A percentile compares a stretch with the other conserved stretches of the same genome.
Evolutionary conservation across 345 rosid species (phyloP).

Genomic region (Mercurialis annua): DNA sequence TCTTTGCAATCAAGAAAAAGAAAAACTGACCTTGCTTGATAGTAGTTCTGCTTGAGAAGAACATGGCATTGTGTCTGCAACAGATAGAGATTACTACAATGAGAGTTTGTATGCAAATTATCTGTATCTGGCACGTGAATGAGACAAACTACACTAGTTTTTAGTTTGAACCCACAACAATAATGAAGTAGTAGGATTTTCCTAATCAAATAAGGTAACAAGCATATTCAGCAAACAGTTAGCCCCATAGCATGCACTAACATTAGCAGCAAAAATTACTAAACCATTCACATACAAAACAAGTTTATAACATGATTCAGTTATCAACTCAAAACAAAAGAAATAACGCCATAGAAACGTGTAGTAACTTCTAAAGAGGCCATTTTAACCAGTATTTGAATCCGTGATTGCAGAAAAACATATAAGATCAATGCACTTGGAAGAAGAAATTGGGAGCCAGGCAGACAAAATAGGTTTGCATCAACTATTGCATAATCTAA

Average conservation of each 20-base stretch:
- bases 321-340: not conserved
- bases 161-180: not conserved
- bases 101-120: not conserved
- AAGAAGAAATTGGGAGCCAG: not conserved
- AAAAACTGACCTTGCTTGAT: constrained; percentile 34
- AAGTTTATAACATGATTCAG: not conserved
- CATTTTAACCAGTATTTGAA: not conserved
- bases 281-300: not conserved
- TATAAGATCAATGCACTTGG: not conserved
- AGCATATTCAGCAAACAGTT: not conserved
- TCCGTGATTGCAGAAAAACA: not conserved
- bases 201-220: not conserved
- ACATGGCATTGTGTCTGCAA: constrained; percentile 46
- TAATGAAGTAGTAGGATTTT: not conserved
- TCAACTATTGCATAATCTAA: not conserved
- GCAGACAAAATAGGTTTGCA: not conserved
- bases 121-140: not conserved
- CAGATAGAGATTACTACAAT: constrained; percentile 8
- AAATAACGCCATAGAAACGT: not conserved
- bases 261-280: not conserved
- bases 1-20: not conserved
- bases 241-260: not conserved
- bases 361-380: not conserved
- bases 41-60: constrained; percentile 33
- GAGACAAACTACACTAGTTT: not conserved